Evolutionary conservation across 2,329 filamentous ascomycete species (phyloP), one percentile per base, ranked within the genome.

Genomic region (Cordyceps tenuipes): DNA sequence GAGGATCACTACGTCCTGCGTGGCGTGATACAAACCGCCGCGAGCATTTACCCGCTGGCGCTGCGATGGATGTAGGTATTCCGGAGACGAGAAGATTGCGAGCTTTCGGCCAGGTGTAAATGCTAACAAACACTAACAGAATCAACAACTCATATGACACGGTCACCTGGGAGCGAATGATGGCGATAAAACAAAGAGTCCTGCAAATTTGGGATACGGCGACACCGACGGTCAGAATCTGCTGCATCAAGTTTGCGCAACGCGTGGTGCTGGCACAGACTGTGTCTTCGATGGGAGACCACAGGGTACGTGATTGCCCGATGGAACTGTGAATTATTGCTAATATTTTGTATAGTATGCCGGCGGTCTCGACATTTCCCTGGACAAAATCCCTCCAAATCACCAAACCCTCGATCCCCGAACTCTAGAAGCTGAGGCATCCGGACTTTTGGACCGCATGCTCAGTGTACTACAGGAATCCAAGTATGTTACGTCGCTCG

Each of bases 201-300:
- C 75, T 99, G 62, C 85, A 84, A 62, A 85, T 94, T 68, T 97
- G 95, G 93, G 93, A 97, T 67, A 82, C 79, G 48, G 87, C 90
- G 19, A 77, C 84, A 15, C 81, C 87, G 13, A 88, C 90, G 3
- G 84, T 97, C 64, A 87, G 87, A 67, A 87, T 97, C 72, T 96
- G 91, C 79, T 97, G 94, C 77, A 88, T 97, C 80, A 99, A 99
- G 74, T 99, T 99, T 73, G 88, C 91, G 43, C 93, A 99, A 76
- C 86, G 90, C 64, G 90, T 97, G 49, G 89, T 99, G 49, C 83
- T 97, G 65, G 90, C 91, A 19, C 93, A 99, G 74, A 97, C 91
- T 12, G 86, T 87, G n/a, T 90, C 90, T 51, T 77, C 87, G 61
- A 89, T 90, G 66, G 80, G 85, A 60, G 93, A 97, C 70, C 88